Evolutionary conservation across 2,329 filamentous ascomycete species (phyloP).

Genomic region (Exophiala oligosperma): DNA sequence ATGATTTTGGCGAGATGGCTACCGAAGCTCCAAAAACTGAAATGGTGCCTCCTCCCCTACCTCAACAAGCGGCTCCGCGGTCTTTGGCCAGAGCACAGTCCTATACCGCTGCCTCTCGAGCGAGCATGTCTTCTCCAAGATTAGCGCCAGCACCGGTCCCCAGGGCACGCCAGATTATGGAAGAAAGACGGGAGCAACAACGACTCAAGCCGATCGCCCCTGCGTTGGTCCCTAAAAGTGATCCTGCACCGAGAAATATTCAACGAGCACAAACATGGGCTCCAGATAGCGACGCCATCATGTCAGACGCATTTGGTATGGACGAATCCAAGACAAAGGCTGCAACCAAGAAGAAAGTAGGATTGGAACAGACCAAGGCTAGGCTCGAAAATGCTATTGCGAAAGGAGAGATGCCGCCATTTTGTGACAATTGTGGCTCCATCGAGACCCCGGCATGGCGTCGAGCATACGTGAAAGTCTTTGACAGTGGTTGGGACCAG

Average conservation of each 20-base stretch:
- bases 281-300: conserved; percentile 44
- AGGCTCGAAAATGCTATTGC: conserved; percentile 61
- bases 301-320: conserved; percentile 40
- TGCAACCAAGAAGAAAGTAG: conserved; percentile 63
- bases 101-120: conserved; percentile 15
- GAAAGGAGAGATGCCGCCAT: conserved; percentile 82
- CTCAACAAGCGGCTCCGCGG: conserved; percentile 13
- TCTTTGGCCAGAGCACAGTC: conserved; percentile 23
- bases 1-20: conserved; percentile 9
- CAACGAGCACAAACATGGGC: conserved; percentile 47
- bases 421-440: conserved; percentile 87
- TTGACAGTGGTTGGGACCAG: conserved; percentile 67
- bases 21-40: conserved; percentile 11
- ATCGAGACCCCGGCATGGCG: conserved; percentile 97
- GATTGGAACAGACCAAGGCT: conserved; percentile 63
- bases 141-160: conserved; percentile 29
- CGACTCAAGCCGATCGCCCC: conserved; percentile 28
- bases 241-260: conserved; percentile 48
- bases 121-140: conserved; percentile 24
- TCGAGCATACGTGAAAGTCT: conserved; percentile 80
- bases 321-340: conserved; percentile 45
- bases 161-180: conserved; percentile 27
- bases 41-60: conserved; percentile 24
- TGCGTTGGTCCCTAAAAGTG: conserved; percentile 50
- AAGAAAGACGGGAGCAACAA: conserved; percentile 27